A percentile compares a stretch with the other conserved stretches of the same genome.
Conservation (phyloP, 495 filamentous ascomycete species). For the Glonium stellatum region DNA sequence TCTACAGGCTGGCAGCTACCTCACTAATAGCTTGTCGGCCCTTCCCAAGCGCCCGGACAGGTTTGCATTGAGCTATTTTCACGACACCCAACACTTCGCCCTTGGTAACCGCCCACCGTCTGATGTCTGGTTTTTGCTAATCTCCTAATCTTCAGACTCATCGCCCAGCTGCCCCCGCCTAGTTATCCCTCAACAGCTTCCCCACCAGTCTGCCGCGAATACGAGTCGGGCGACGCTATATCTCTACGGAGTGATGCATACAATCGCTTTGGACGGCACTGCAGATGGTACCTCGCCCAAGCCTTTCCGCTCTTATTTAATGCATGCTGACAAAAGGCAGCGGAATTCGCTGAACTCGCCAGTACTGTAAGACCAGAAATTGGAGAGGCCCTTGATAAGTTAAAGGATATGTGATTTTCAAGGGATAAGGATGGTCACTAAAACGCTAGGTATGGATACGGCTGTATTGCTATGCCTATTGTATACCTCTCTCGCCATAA, state of each 20-base stretch:
- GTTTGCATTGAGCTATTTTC: constrained; percentile 8
- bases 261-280: constrained; percentile 16
- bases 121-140: constrained; percentile 11
- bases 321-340: constrained; percentile 9
- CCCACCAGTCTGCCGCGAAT: constrained; percentile 12
- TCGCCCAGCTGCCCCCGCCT: constrained; percentile 13
- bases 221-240: constrained; percentile 12
- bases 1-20: constrained; percentile 12
- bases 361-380: constrained; percentile 7
- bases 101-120: constrained; percentile 4
- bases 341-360: constrained; percentile 10
- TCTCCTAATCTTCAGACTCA: constrained; percentile 10
- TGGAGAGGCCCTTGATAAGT: constrained; percentile 8
- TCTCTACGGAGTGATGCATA: constrained; percentile 13
- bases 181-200: constrained; percentile 16
- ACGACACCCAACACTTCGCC: constrained; percentile 16
- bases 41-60: constrained; percentile 8
- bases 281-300: constrained; percentile 13
- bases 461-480: neutral
- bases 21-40: constrained; percentile 13
- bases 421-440: neutral
- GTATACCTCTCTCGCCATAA: neutral
- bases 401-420: constrained; percentile 13
- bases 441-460: neutral
- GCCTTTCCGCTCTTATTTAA: constrained; percentile 3